Evolutionary conservation across 2,329 filamentous ascomycete genomes (phyloP), one percentile per base, ranked within the genome.

Genomic region (Fusarium sp.): DNA sequence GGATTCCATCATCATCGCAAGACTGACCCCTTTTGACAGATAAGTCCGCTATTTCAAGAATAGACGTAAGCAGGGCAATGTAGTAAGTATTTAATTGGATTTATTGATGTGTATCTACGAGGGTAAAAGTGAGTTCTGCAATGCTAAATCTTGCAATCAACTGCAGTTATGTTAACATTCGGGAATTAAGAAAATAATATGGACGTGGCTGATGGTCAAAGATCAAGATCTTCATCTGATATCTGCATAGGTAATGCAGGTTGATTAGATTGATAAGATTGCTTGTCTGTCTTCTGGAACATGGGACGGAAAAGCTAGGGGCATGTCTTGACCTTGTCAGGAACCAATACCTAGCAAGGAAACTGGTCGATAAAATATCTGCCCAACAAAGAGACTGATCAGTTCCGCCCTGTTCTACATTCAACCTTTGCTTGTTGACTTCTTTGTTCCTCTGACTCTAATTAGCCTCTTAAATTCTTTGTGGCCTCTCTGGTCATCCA

Each of bases 191-290:
- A 24, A 49, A 32, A 40, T 10, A 9, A 49, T n/a, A 24, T 52
- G 49, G 20, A 24, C 42, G 37, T 22, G 32, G 44, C 37, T 47
- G 37, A 40, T 11, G 49, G 34, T 65, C 37, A 61, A 65, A 61
- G 67, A 74, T 70, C 71, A 63, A 59, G 67, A 74, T 70, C 71
- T 73, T 58, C 46, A 54, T 61, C 55, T 61, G 41, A 74, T n/a
- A 37, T 37, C 34, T 37, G 34, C 18, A 27, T 10, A 27, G 25
- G 16, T 37, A 37, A 37, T 75, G 74, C 74, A 75, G 22, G 52
- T 69, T 72, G 73, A 76, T 76, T 56, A 68, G 74, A 76, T 76
- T 74, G 74, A 76, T 76, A 76, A 76, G 74, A 75, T 76, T 66
- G 20, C 76, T 76, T 67, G 22, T 25, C 10, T 34, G 34, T 22